Percentiles rank a stretch among this genome's conserved stretches.
These are phyloP conservation scores for Coemansia sp. DNA, from an alignment of 192 early-diverging fungal genomes.

Conservation along the genomic window DNA sequence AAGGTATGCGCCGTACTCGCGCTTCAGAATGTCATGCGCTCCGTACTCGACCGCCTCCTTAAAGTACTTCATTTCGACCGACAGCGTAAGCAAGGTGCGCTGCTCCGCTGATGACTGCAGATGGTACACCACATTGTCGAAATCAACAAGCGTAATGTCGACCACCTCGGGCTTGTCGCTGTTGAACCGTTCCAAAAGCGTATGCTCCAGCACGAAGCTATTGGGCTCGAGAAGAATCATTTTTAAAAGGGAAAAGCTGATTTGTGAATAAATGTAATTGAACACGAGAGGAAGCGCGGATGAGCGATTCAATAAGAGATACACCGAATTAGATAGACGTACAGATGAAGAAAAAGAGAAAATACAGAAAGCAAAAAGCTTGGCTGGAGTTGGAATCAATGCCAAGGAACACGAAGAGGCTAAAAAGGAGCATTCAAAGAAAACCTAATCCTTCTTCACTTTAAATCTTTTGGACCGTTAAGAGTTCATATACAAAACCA, in stretches of 20 bases:
- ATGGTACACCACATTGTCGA: conserved; percentile 93
- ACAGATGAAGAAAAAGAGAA: background rate
- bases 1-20: conserved; percentile 78
- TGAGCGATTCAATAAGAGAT: background rate
- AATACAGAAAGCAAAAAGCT: background rate
- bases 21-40: conserved; percentile 76
- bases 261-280: background rate
- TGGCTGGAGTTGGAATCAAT: too few species aligned
- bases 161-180: conserved; percentile 69
- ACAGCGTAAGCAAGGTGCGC: conserved; percentile 62
- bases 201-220: conserved; percentile 62
- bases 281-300: background rate
- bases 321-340: conserved; percentile 5
- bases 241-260: background rate
- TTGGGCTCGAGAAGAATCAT: conserved; percentile 60
- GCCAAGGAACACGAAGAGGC: too few species aligned
- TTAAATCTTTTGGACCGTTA: too few species aligned
- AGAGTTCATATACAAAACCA: too few species aligned
- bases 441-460: too few species aligned
- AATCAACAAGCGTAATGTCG: conserved; percentile 87
- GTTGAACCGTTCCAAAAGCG: conserved; percentile 60
- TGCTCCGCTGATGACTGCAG: conserved; percentile 63
- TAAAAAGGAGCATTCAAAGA: too few species aligned
- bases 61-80: conserved; percentile 84
- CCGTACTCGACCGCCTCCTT: conserved; percentile 77